These are phyloP conservation scores for Pichia phayaonensis DNA, from an alignment of 805 yeast genomes.

Conservation along the genomic window DNA sequence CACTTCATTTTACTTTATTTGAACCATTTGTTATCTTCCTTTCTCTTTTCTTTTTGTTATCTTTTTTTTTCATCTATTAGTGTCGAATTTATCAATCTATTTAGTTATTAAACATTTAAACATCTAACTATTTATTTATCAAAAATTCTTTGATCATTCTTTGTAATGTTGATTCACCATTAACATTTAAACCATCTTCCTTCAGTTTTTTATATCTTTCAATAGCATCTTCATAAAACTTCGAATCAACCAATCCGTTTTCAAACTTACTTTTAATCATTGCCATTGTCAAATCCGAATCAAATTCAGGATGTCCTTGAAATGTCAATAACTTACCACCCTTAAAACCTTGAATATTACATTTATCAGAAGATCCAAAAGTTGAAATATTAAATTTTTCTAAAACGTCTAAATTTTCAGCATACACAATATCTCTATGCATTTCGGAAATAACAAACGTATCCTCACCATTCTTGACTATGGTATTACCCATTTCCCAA, in stretches of 20 bases:
- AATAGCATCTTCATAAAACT: constrained; percentile 1
- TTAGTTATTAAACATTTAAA: neutral
- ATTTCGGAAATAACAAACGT: constrained; percentile 37
- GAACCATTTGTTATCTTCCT: no score
- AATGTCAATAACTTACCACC: constrained; percentile 50
- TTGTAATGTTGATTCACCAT: constrained; percentile 5
- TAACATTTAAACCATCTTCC: constrained; percentile 4
- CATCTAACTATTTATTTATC: neutral
- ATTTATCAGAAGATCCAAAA: constrained; percentile 48
- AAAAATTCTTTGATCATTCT: constrained; percentile 2
- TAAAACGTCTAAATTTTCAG: constrained; percentile 17
- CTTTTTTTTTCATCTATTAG: neutral
- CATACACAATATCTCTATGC: constrained; percentile 50
- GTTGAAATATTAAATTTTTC: constrained; percentile 32
- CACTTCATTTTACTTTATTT: neutral
- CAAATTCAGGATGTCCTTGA: constrained; percentile 90
- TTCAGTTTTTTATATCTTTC: constrained; percentile 1
- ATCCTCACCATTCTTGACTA: constrained; percentile 31
- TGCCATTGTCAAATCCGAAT: constrained; percentile 24
- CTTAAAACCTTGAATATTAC: constrained; percentile 62
- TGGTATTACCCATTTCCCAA: constrained; percentile 63
- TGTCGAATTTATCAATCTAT: neutral
- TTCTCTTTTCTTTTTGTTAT: neutral
- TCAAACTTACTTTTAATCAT: constrained; percentile 5
- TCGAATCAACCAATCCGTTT: constrained; percentile 9